Evolutionary conservation across 257 asterid species (phyloP).

Genomic region (Eucommia ulmoides): DNA sequence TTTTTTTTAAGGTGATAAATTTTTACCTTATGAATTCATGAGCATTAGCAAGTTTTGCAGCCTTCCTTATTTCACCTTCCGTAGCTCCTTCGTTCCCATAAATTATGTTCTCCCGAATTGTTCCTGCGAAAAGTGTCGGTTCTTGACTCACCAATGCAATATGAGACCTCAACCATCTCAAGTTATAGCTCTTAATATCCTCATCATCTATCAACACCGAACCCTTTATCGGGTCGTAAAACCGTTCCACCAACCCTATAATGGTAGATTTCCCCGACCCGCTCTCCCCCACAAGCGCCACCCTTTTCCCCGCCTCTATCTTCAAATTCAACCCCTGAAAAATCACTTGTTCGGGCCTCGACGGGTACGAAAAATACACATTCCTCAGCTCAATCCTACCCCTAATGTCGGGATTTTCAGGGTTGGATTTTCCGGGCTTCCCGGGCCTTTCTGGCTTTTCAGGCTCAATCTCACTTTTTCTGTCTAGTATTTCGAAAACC

Average conservation of each 20-base stretch:
- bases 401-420: conserved; percentile 15
- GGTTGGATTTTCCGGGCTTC: too few species aligned
- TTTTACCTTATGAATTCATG: not conserved
- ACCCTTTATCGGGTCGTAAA: conserved; percentile 63
- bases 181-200: conserved; percentile 42
- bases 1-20: rapidly evolving
- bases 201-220: conserved; percentile 35
- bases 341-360: conserved; percentile 59
- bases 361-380: conserved; percentile 48
- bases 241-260: conserved; percentile 55
- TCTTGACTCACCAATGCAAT: conserved; percentile 1
- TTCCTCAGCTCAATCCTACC: conserved; percentile 37
- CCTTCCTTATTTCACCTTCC: not conserved
- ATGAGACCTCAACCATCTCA: conserved; percentile 10
- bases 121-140: conserved; percentile 1
- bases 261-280: conserved; percentile 79
- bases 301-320: conserved; percentile 43
- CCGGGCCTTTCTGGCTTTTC: conserved; percentile 19
- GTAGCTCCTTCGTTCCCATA: not conserved
- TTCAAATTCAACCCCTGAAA: conserved; percentile 43
- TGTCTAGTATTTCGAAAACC: conserved; percentile 36
- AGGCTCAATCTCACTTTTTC: conserved; percentile 47
- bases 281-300: conserved; percentile 66
- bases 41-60: conserved; percentile 2
- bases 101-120: not conserved